Evolutionary conservation across 495 filamentous ascomycete genomes (phyloP), one percentile per base, ranked within the genome.

Genomic region (Xylaria scruposa): DNA sequence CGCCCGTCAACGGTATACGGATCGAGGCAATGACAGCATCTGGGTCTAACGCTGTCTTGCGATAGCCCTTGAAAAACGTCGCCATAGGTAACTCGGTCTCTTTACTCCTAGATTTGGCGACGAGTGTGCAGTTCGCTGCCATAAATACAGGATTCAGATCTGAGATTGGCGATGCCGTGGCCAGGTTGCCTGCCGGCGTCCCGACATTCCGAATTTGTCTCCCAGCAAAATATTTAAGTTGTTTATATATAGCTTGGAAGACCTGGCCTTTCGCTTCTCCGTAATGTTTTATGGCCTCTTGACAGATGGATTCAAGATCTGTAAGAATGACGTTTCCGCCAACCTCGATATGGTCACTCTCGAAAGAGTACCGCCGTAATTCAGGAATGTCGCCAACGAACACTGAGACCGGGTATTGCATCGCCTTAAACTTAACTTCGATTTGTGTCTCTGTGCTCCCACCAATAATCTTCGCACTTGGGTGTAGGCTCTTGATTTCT

Each of bases 381-480:
- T 98, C 96, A 1, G 92, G 83, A 73, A 99, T 97, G 77, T 99
- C 96, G 33, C 94, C 94, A 17, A 98, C 90, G 78, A 92, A 98
- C 0, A 99, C 95, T 0, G 94, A 98, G 7, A 91, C 89, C 13
- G 90, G 88, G 79, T 97, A 99, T 75, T 94, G 90, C 88, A 97
- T 90, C 2, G 90, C 93, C 84, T 99, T 98, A 87, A 99, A 99
- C 78, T 97, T 98, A 81, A 97, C 91, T 81, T 99, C 96, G 66
- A 99, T 98, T 79, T 98, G 96, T 0, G 95, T 98, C 81, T 99
- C 96, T 4, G 94, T 97, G 78, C 94, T 97, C 53, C 96, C 96
- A 33, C 95, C 95, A 71, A 99, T 97, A 70, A 99, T 87, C 81
- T 99, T 99, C 2, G 95, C 93, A 6, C 90, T 89, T 0, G 95